Evolutionary conservation across 345 rosid genomes (phyloP), one percentile per base, ranked within the genome.

Genomic region (Populus ilicifolia): DNA sequence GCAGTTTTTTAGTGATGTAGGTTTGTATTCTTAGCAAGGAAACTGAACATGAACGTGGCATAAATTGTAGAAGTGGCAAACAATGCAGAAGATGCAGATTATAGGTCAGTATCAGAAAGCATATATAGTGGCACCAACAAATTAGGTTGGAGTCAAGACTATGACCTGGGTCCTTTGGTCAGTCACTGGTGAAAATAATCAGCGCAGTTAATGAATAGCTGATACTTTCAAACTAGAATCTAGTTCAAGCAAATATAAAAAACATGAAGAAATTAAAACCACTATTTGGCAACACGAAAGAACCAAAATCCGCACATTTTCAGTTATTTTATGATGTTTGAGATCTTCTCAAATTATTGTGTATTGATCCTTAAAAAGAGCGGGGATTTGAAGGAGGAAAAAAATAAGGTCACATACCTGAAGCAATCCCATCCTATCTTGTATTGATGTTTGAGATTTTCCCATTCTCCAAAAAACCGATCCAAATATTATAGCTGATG

Each of bases 381-480:
- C n/a, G 25, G 75, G 69, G 70, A 63, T 38, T 44, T 43, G 30
- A 41, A 72, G 38, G 74, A 46, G 77, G 74, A 81, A 80, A 74
- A 74, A 30, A 62, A 54, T 69, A 41, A 59, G 10, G 46, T 56
- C 64, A 65, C 70, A 81, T 73, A 96, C 98, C 98, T 96, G 98
- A 80, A 96, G 99, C 85, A 96, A 87, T 36, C 98, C 98, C 98
- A 93, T 90, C 85, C 99, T 88, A 82, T 96, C 98, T 84, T 89
- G 98, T 82, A 96, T 91, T 71, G 99, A 93, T 63, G 99, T 87
- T 86, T 92, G 99, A 64, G 98, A 93, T 80, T 83, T 87, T 79
- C 98, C 99, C 90, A 96, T 90, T 83, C 93, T 93, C 98, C 97
- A 96, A 81, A 96, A 96, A 77, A 96, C 94, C 7, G 99, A 96